Evolutionary conservation across 495 filamentous ascomycete genomes (phyloP).

Genomic region (Podospora sp.): DNA sequence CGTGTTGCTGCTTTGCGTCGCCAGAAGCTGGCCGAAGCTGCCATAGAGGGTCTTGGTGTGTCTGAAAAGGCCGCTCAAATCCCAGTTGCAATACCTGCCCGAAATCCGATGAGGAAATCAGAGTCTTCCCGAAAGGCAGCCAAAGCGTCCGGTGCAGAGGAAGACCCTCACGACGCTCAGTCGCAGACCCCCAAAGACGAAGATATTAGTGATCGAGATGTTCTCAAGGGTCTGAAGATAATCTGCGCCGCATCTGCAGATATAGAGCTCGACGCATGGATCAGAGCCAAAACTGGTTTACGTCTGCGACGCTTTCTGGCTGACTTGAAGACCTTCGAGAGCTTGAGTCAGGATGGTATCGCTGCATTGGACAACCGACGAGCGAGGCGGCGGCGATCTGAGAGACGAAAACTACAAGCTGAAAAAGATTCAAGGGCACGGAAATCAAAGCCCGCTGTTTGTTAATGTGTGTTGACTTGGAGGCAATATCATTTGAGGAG

Average conservation of each 20-base stretch:
- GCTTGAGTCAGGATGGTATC: constrained; percentile 29
- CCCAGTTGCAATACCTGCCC: neutral
- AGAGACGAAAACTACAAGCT: constrained; percentile 12
- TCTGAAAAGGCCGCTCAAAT: neutral
- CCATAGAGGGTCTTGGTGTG: neutral
- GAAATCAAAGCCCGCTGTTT: neutral
- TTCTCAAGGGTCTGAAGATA: constrained; percentile 52
- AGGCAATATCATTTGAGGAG: neutral
- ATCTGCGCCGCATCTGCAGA: constrained; percentile 53
- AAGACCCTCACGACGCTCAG: neutral
- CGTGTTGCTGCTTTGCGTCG: constrained; percentile 23
- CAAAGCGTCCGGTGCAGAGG: neutral
- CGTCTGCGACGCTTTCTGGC: constrained; percentile 50
- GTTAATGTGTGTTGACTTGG: neutral
- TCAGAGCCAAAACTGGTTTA: constrained; percentile 49
- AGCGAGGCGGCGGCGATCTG: constrained; percentile 14
- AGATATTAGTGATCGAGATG: constrained; percentile 43
- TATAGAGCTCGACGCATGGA: constrained; percentile 46
- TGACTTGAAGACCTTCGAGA: constrained; percentile 50
- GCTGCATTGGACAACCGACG: constrained; percentile 13
- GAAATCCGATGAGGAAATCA: neutral
- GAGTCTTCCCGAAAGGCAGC: neutral
- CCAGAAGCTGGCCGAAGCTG: constrained; percentile 17
- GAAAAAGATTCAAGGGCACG: neutral
- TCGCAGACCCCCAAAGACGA: constrained; percentile 33